These are phyloP conservation scores for Chytriomyces sp. DNA, from an alignment of 192 early-diverging fungal genomes.

Conservation along the genomic window DNA sequence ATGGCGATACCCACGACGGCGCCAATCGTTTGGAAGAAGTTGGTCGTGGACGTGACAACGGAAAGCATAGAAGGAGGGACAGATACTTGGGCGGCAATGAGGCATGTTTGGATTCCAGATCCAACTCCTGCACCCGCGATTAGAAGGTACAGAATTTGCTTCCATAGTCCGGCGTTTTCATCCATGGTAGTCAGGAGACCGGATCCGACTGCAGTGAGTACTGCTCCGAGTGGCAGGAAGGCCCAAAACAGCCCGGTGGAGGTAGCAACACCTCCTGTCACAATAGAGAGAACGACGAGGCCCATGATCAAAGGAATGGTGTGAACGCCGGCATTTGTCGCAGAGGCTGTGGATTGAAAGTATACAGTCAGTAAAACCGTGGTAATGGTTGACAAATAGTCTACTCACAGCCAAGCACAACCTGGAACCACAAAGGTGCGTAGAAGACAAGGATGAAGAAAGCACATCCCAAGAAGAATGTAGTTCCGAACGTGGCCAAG, in stretches of 20 bases:
- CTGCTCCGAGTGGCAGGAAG: conserved; percentile 59
- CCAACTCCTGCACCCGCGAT: conserved; percentile 73
- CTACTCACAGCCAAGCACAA: conserved; percentile 59
- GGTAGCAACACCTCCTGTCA: conserved; percentile 60
- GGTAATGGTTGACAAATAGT: not conserved
- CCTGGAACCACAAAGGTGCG: conserved; percentile 65
- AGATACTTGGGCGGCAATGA: conserved; percentile 70
- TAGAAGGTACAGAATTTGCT: conserved; percentile 63
- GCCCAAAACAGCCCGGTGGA: conserved; percentile 60
- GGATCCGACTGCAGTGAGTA: conserved; percentile 25
- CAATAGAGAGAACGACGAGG: conserved; percentile 62
- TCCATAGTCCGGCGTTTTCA: conserved; percentile 42
- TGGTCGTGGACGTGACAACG: conserved; percentile 53
- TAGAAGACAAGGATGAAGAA: conserved; percentile 42
- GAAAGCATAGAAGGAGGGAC: conserved; percentile 68
- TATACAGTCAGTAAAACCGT: not conserved
- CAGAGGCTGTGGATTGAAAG: conserved; percentile 40
- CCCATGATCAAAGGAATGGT: conserved; percentile 68
- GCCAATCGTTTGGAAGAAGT: conserved; percentile 57
- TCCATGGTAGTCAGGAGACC: conserved; percentile 27
- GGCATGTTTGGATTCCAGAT: conserved; percentile 63
- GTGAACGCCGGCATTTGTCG: conserved; percentile 70
- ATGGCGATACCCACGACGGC: conserved; percentile 63
- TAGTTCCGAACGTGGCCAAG: conserved; percentile 7
- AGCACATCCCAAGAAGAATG: conserved; percentile 36